Percentiles rank a stretch among this genome's conserved stretches.
These are phyloP conservation scores for Chlamydomonas asymmetrica DNA, from an alignment of 139 green algal genomes.

Conservation along the genomic window DNA sequence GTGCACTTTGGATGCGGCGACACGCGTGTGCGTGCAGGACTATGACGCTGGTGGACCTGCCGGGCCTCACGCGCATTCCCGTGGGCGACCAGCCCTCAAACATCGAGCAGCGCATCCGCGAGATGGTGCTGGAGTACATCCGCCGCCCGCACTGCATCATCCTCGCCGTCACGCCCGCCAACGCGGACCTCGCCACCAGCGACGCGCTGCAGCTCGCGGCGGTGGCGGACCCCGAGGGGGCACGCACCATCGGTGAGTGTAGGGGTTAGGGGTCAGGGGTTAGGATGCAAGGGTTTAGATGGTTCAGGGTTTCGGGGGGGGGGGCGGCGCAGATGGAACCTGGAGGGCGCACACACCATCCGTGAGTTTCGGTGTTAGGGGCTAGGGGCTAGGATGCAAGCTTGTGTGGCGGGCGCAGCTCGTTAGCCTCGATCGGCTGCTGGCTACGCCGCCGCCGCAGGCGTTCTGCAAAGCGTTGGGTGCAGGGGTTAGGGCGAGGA, in stretches of 20 bases:
- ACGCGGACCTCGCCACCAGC: conserved; percentile 80
- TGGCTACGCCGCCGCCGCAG: too few species aligned
- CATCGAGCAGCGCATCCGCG: conserved; percentile 88
- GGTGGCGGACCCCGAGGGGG: conserved; percentile 75
- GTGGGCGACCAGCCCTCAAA: conserved; percentile 97
- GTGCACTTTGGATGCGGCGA: background rate
- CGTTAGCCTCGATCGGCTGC: too few species aligned
- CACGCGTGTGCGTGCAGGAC: conserved; percentile 61
- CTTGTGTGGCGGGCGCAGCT: too few species aligned
- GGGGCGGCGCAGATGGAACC: too few species aligned
- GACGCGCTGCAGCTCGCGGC: conserved; percentile 81
- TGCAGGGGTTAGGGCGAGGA: too few species aligned
- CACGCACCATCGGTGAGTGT: conserved; percentile 65
- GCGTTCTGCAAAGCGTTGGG: too few species aligned
- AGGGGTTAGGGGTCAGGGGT: background rate
- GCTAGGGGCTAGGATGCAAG: too few species aligned
- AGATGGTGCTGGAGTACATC: conserved; percentile 91
- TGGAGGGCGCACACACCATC: too few species aligned
- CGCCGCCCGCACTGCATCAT: conserved; percentile 86
- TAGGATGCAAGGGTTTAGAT: background rate
- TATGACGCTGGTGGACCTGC: conserved; percentile 98
- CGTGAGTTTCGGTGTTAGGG: too few species aligned
- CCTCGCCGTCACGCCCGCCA: conserved; percentile 83
- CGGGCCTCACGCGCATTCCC: conserved; percentile 93
- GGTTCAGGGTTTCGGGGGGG: too few species aligned